Base-by-base conservation (phyloP, 2,329 filamentous ascomycete species). In the Ambrosiella xylebori region DNA sequence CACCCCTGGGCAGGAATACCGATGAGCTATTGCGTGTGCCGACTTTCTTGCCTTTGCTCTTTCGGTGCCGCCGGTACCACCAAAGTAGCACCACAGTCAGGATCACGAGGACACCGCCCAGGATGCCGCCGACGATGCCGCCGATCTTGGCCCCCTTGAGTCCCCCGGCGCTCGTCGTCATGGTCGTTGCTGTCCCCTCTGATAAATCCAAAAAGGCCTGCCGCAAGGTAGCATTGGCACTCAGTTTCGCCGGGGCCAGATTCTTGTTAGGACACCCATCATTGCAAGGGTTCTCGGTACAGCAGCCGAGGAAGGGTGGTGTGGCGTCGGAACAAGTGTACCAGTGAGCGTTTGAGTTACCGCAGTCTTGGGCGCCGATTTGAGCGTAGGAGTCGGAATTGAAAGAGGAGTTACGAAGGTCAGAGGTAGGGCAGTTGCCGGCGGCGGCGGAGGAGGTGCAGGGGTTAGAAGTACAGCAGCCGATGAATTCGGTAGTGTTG, bases 301-400 rank as follows among this genome's bases (percentile, higher is more conserved):
- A 73, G 54, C 71, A 73, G 7, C 71, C 71, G 8, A 74, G 45
- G 40, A 72, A 73, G 0, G 70, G 65, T 15, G 67, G 65, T 0
- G 36, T 60, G 4, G 63, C 63, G 1, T 54, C 51, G 2, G 62
- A 40, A 57, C 71, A 74, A 0, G 66, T 65, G 54, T 68, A 71
- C 69, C 71, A 74, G 0, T 63, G 19, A 0, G 57, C 52, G 1
- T 50, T 47, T 7, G 63, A 61, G 4, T 63, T 59, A 6, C 62
- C 63, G 53, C 71, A 73, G 6, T 61, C 60, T 57, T 73, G 71
- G 0, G 63, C 54, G 0, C 59, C 63, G 9, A 73, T 67, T 1
- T 63, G 58, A 0, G 57, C 44, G 54, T 67, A 67, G 6, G 60
- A 61, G 6, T 61, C 56, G 0, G 57, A 27, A 19, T 65, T 61